phyloP scores from a whole-genome alignment of 352 stramenopile species.

The Globisporangium carolinianum region DNA sequence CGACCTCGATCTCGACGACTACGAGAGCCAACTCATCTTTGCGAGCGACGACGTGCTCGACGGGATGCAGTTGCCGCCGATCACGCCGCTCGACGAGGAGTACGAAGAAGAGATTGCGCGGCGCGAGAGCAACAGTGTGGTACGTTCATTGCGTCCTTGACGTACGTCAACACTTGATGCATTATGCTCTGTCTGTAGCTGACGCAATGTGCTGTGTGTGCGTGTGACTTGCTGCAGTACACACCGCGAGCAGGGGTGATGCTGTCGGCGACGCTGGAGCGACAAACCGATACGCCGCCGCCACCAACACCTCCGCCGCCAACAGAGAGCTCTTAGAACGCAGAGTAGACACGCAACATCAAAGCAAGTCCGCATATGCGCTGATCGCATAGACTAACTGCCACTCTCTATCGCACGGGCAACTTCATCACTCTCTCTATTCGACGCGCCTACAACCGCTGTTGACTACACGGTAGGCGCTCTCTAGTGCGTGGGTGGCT shows the following conservation, averaged over 20 bases:
- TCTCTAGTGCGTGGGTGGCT: neutral
- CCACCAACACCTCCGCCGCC: neutral
- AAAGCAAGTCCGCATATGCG: no score
- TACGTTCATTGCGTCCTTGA: neutral
- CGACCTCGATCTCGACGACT: conserved; percentile 41
- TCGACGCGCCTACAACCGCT: no score
- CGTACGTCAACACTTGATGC: neutral
- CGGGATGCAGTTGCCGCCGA: conserved; percentile 4
- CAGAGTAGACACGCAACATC: neutral
- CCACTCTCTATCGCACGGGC: no score
- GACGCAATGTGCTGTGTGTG: neutral
- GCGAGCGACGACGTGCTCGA: conserved; percentile 6
- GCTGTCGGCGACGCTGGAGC: neutral
- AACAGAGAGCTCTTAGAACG: neutral
- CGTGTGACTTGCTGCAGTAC: conserved; percentile 1
- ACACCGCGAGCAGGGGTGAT: conserved; percentile 2
- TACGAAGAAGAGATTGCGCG: conserved; percentile 53
- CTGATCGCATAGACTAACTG: no score
- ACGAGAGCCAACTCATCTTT: conserved; percentile 24
- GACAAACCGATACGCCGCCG: neutral
- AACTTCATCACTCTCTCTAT: no score
- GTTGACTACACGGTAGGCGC: no score
- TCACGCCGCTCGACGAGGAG: conserved; percentile 46
- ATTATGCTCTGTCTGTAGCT: neutral
- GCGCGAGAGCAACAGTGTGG: conserved; percentile 42